Evolutionary conservation across 2,329 filamentous ascomycete species (phyloP).

Genomic region (Rachicladosporium sp.): DNA sequence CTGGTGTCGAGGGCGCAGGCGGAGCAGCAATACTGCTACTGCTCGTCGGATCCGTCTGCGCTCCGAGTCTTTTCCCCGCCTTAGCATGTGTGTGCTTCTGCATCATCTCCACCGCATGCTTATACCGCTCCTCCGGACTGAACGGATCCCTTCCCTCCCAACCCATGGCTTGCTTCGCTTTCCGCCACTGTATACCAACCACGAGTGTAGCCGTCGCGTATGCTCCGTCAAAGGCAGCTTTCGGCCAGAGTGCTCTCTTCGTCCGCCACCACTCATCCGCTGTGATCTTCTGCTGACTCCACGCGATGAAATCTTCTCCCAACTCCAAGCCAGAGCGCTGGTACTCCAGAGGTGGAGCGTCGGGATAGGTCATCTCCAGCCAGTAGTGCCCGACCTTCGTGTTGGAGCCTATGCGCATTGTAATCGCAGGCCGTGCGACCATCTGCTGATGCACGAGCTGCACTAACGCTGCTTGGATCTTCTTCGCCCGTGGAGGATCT

Average conservation of each 20-base stretch:
- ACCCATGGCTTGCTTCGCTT: conserved; percentile 25
- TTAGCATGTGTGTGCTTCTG: conserved; percentile 16
- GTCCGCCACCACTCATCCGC: conserved; percentile 30
- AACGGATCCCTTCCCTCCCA: conserved; percentile 21
- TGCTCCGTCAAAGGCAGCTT: conserved; percentile 22
- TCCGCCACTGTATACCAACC: conserved; percentile 23
- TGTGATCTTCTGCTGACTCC: conserved; percentile 27
- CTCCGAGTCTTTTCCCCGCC: background rate
- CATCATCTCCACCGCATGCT: conserved; percentile 18
- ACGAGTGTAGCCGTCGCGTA: conserved; percentile 25
- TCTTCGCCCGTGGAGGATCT: conserved; percentile 28
- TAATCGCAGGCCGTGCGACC: conserved; percentile 20
- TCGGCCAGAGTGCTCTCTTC: conserved; percentile 26
- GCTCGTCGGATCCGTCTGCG: no score
- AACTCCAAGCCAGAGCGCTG: conserved; percentile 34
- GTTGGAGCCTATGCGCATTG: conserved; percentile 26
- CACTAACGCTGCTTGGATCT: conserved; percentile 30
- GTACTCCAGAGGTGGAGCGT: conserved; percentile 37
- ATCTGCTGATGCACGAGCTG: conserved; percentile 21
- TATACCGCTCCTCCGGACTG: conserved; percentile 20
- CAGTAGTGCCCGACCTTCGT: conserved; percentile 30
- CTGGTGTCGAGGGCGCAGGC: no score
- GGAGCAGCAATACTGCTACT: no score
- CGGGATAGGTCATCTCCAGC: conserved; percentile 38
- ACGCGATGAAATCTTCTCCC: conserved; percentile 27